A percentile compares a stretch with the other conserved stretches of the same genome.
These are phyloP conservation scores for Huntiella abstrusa DNA, from an alignment of 2,329 filamentous ascomycete genomes.

Conservation along the genomic window DNA sequence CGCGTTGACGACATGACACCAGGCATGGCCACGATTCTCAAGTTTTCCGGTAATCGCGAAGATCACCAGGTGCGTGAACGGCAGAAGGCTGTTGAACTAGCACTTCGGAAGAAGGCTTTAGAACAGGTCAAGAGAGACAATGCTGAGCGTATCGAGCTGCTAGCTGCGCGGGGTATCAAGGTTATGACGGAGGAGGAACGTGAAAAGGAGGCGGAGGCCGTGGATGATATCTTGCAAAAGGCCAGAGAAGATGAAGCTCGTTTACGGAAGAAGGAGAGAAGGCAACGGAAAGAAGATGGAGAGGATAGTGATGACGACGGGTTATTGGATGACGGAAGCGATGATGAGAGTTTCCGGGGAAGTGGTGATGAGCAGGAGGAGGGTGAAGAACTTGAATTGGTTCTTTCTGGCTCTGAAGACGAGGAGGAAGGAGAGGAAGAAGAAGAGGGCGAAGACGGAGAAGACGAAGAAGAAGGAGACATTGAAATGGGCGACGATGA, in stretches of 20 bases:
- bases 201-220: constrained; percentile 59
- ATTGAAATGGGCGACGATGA: constrained; percentile 20
- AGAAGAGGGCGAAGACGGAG: constrained; percentile 19
- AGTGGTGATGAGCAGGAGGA: constrained; percentile 22
- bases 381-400: constrained; percentile 21
- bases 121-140: constrained; percentile 65
- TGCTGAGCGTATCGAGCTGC: constrained; percentile 53
- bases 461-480: constrained; percentile 24
- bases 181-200: constrained; percentile 77
- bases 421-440: constrained; percentile 21
- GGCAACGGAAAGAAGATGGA: constrained; percentile 40
- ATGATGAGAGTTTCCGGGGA: constrained; percentile 31
- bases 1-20: constrained; percentile 18
- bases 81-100: constrained; percentile 41
- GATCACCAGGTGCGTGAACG: constrained; percentile 20
- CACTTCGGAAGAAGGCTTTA: constrained; percentile 51
- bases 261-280: constrained; percentile 60
- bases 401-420: constrained; percentile 28
- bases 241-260: constrained; percentile 64
- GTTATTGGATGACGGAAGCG: constrained; percentile 37
- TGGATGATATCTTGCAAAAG: constrained; percentile 76
- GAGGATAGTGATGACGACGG: constrained; percentile 29
- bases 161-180: constrained; percentile 62
- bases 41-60: constrained; percentile 13
- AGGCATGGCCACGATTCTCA: constrained; percentile 41